Evolutionary conservation across 495 filamentous ascomycete genomes (phyloP).

Genomic region (Aspergillus campestris): DNA sequence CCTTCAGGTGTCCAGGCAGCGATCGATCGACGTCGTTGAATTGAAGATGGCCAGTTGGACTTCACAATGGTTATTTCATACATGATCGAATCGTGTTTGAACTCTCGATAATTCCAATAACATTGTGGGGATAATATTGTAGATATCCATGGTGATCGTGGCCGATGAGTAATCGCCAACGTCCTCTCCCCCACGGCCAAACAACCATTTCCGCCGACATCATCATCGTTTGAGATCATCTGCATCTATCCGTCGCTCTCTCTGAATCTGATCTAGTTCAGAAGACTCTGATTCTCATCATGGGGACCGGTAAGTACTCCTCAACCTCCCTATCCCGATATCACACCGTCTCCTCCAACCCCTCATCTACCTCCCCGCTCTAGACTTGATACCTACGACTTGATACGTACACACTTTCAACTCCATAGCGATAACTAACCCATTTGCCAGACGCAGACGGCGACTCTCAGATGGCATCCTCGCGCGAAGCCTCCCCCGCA

Average conservation of each 20-base stretch:
- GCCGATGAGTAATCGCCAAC: too few species aligned
- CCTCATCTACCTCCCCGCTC: conserved; percentile 1
- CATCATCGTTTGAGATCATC: neutral
- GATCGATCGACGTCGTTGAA: too few species aligned
- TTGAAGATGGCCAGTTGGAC: too few species aligned
- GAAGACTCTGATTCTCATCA: neutral
- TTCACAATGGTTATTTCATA: too few species aligned
- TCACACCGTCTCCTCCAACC: neutral
- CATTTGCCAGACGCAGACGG: conserved; percentile 39
- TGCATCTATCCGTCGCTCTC: neutral
- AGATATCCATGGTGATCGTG: too few species aligned
- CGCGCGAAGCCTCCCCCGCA: conserved; percentile 29
- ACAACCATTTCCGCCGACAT: neutral
- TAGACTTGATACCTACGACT: neutral
- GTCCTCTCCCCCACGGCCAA: too few species aligned
- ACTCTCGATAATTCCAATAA: too few species aligned
- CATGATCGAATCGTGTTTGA: too few species aligned
- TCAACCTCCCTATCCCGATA: neutral
- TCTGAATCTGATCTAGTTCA: neutral
- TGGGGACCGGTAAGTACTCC: conserved; percentile 4
- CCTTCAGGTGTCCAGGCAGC: too few species aligned
- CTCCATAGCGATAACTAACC: neutral
- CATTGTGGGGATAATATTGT: too few species aligned
- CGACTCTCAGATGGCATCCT: conserved; percentile 52
- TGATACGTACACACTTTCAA: neutral